Conservation (phyloP, 2,329 filamentous ascomycete genomes). For the Cladosporium oxysporum region DNA sequence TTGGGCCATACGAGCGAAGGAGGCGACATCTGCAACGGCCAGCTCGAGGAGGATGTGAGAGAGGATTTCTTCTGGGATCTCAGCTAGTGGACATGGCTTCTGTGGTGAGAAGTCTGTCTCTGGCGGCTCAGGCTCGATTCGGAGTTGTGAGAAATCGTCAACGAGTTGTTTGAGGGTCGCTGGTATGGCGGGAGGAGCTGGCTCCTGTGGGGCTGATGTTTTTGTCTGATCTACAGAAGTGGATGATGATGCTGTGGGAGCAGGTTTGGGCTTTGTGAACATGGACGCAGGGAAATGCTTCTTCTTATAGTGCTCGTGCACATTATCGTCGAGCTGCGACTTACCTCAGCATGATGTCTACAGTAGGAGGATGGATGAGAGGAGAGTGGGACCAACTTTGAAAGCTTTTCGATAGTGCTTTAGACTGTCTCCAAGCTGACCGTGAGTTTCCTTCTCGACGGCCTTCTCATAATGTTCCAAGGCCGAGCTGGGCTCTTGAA, state of each 20-base stretch:
- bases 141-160: slow-evolving; percentile 68
- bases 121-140: slow-evolving; percentile 68
- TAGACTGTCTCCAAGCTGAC: slow-evolving; percentile 85
- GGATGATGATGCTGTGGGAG: slow-evolving; percentile 47
- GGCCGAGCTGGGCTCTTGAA: slow-evolving; percentile 67
- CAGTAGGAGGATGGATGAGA: slow-evolving; percentile 19
- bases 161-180: slow-evolving; percentile 67
- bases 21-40: slow-evolving; percentile 72
- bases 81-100: slow-evolving; percentile 78
- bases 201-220: slow-evolving; percentile 56
- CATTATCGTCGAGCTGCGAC: slow-evolving; percentile 72
- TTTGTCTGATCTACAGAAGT: slow-evolving; percentile 55
- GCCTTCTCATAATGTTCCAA: slow-evolving; percentile 92
- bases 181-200: slow-evolving; percentile 42
- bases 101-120: slow-evolving; percentile 69
- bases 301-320: slow-evolving; percentile 84
- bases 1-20: slow-evolving; percentile 71
- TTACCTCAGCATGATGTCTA: slow-evolving; percentile 33
- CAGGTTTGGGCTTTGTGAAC: slow-evolving; percentile 46
- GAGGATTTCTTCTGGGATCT: slow-evolving; percentile 80
- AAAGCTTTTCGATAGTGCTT: slow-evolving; percentile 88
- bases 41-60: slow-evolving; percentile 74
- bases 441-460: slow-evolving; percentile 82
- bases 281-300: slow-evolving; percentile 79
- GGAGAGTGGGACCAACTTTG: slow-evolving; percentile 56